These are phyloP conservation scores for Pseudonitzschia pungens DNA, from an alignment of 108 stramenopile genomes.

Conservation along the genomic window DNA sequence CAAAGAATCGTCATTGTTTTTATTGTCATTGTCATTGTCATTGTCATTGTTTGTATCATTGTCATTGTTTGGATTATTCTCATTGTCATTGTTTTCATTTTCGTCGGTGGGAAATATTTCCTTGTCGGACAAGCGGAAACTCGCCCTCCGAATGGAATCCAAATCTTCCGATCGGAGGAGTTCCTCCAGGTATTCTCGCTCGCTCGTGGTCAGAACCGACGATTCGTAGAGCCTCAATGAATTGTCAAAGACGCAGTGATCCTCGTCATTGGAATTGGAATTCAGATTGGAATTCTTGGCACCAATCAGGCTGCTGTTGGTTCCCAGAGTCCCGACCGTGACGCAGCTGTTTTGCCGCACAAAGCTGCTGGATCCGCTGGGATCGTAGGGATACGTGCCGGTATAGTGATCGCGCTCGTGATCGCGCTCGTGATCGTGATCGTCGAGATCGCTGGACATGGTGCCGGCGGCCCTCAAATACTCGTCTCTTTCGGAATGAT, in stretches of 20 bases:
- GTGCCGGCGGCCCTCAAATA: too few species aligned
- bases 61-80: slow-evolving; percentile 2
- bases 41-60: neutral
- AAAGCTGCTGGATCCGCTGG: slow-evolving; percentile 3
- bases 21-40: neutral
- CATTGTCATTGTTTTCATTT: neutral
- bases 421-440: too few species aligned
- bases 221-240: slow-evolving; percentile 17
- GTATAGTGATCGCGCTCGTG: too few species aligned
- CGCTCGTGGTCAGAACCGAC: slow-evolving; percentile 26
- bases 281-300: too few species aligned
- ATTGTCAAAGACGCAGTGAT: slow-evolving; percentile 1
- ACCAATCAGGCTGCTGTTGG: neutral
- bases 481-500: too few species aligned
- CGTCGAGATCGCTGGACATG: too few species aligned
- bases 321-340: neutral
- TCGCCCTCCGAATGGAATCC: slow-evolving; percentile 34
- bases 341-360: slow-evolving; percentile 3
- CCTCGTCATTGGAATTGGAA: neutral
- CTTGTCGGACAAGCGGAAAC: slow-evolving; percentile 28
- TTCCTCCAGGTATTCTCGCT: slow-evolving; percentile 26
- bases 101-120: slow-evolving; percentile 33
- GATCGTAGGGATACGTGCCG: too few species aligned
- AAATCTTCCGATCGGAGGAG: slow-evolving; percentile 36
- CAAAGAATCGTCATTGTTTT: neutral